phyloP scores from a whole-genome alignment of 1,284 basidiomycete species.

The Cryptococcus sp. region DNA sequence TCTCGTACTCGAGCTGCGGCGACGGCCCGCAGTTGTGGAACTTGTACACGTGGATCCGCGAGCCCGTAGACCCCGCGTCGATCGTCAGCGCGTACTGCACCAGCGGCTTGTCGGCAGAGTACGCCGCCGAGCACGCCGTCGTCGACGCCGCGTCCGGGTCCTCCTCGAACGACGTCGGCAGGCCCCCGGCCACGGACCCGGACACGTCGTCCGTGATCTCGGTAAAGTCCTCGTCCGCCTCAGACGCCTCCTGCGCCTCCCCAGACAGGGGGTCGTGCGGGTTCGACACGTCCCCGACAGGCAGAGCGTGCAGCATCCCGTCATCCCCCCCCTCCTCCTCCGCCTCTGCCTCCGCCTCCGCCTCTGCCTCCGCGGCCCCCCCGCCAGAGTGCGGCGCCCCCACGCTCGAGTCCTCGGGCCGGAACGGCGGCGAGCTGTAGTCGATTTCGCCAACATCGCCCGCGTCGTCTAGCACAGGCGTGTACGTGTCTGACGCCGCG shows the following conservation, averaged over 20 bases:
- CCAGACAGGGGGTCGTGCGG: conserved; percentile 30
- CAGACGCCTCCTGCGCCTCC: conserved; percentile 23
- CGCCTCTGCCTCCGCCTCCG: too few relatives aligned
- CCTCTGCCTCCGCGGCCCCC: too few relatives aligned
- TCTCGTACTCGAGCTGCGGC: conserved; percentile 86
- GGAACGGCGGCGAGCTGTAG: conserved; percentile 44
- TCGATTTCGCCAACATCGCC: conserved; percentile 28
- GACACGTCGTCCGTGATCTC: conserved; percentile 35
- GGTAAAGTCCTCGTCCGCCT: conserved; percentile 32
- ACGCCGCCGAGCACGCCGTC: conserved; percentile 60
- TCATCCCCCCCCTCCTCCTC: conserved; percentile 29
- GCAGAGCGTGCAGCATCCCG: conserved; percentile 29
- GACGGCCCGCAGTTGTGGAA: conserved; percentile 84
- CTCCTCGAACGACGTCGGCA: conserved; percentile 45
- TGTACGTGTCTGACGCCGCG: conserved; percentile 31
- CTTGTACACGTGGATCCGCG: conserved; percentile 96
- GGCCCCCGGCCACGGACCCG: conserved; percentile 12
- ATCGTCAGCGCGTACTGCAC: conserved; percentile 96
- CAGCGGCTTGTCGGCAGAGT: conserved; percentile 54
- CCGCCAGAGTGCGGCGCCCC: conserved; percentile 15
- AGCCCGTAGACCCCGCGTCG: conserved; percentile 96
- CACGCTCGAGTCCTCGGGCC: conserved; percentile 28
- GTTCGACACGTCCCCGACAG: conserved; percentile 19
- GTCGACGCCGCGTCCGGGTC: conserved; percentile 44
- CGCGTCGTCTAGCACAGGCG: conserved; percentile 29